phyloP scores from a whole-genome alignment of 2,329 filamentous ascomycete genomes.

The Didymellaceae sp. region DNA sequence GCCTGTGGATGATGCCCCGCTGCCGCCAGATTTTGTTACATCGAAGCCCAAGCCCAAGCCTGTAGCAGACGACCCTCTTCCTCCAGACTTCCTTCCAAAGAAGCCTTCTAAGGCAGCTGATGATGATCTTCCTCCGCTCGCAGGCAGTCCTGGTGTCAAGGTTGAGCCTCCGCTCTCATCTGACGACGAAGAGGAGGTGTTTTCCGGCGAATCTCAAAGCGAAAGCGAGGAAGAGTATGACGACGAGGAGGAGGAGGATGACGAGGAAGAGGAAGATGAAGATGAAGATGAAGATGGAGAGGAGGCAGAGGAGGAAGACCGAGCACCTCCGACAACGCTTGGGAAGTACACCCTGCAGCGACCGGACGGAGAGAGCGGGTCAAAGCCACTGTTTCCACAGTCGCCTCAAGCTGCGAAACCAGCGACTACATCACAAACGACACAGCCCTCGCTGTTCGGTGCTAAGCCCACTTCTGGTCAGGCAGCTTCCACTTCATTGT shows the following conservation, averaged over 20 bases:
- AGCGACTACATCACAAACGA: slow-evolving; percentile 13
- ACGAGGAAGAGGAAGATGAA: slow-evolving; percentile 47
- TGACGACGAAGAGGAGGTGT: slow-evolving; percentile 45
- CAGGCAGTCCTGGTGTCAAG: slow-evolving; percentile 57
- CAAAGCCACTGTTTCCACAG: slow-evolving; percentile 28
- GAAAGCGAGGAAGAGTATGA: slow-evolving; percentile 43
- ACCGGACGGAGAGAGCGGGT: neutral
- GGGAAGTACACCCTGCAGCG: slow-evolving; percentile 15
- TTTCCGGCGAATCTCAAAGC: slow-evolving; percentile 38
- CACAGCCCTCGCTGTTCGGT: neutral
- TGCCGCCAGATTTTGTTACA: slow-evolving; percentile 47
- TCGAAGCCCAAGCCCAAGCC: slow-evolving; percentile 37
- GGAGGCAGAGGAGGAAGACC: slow-evolving; percentile 1
- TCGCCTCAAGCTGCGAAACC: slow-evolving; percentile 41
- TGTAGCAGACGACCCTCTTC: slow-evolving; percentile 49
- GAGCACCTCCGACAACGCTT: slow-evolving; percentile 8
- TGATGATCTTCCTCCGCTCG: slow-evolving; percentile 54
- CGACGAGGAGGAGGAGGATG: slow-evolving; percentile 55
- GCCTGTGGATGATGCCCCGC: slow-evolving; percentile 44
- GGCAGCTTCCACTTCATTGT: slow-evolving; percentile 2
- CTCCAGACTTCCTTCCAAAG: slow-evolving; percentile 43
- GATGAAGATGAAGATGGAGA: slow-evolving; percentile 8
- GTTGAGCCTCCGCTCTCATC: slow-evolving; percentile 47
- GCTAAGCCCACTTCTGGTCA: slow-evolving; percentile 1
- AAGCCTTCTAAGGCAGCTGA: slow-evolving; percentile 41